Base-by-base conservation (phyloP, 1,139 yeast species). In the Geotrichum macrosporum region DNA sequence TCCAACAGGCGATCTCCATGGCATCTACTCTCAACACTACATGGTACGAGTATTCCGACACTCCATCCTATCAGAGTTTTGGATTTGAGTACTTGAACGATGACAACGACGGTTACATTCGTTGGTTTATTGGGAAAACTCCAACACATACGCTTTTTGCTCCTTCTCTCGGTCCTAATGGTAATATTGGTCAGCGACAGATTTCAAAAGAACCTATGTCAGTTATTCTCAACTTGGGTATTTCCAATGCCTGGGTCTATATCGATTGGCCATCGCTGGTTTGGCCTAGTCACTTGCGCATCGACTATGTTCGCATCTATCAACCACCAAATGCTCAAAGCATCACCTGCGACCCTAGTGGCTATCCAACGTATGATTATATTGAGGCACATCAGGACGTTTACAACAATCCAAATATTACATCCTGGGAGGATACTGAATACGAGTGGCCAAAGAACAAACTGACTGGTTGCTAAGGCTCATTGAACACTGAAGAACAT, bases 161-260 rank as follows among this genome's bases (percentile, higher is more conserved):
- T 0, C 71, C 71, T 10, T 80, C 92, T 1, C 66, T 86, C 42
- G 83, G 83, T 51, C 92, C 94, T 15, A 82, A 83, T 62, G 96
- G 96, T 52, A 87, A 87, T 61, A 68, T 87, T 49, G 89, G 80
- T 15, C 77, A 81, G 78, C 76, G 96, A 61, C 64, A 73, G 48
- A 75, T 87, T 41, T 74, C 92, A 13, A 81, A 82, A 63, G 96
- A 87, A 63, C 96, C 96, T 51, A 84, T 87, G 95, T 73, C 87
- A 1, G 71, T 87, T 32, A 70, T 87, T 53, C 62, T 86, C 71
- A 86, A 86, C 63, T 65, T 86, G 64, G 95, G 94, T 64, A 67
- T 86, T 44, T 85, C 95, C 5, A 79, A 80, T 54, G 77, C 79
- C 47, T 86, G 95, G 95, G 82, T 86, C 1, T 81, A 82, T 61